Evolutionary conservation across 768 basidiomycete species (phyloP), one percentile per base, ranked within the genome.

Genomic region (Suillus subaureus): DNA sequence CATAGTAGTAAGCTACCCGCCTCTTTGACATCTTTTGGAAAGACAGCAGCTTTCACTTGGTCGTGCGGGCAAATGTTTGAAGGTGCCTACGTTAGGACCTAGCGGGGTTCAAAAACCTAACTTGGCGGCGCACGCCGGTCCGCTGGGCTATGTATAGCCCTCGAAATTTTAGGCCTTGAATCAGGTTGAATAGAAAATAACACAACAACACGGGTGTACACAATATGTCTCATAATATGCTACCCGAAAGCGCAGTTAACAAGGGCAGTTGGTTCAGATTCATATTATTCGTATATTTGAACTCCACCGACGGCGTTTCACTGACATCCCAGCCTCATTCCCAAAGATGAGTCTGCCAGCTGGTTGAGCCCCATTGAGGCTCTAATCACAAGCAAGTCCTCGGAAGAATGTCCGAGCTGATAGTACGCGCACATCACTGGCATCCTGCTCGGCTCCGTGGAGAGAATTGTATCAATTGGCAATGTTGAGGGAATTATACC

Each of bases 1-100:
- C 92, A 68, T 92, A 93, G 75, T 88, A 94, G 72, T 94, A 94
- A 15, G 91, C 82, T 11, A 94, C 92, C 67, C 91, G 86, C 70
- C 86, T 82, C 70, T 87, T 88, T 12, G 89, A 88, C 91, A 91
- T 91, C 43, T 33, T 2, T 64, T 63, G 23, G 23, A 16, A 39
- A 26, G 13, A 39, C 11, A 28, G 5, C 37, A 23, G 35, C 35
- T 23, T 37, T 57, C 21, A 23, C 55, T 23, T 26, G 18, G 26
- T 42, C 40, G 26, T 42, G 26, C 16, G 23, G 26, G 37, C 57
- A 60, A 26, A 16, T 58, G 9, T 37, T 52, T 9, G 35, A 7
- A 18, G 35, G 15, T 39, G 56, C 5, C 52, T 54, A 0, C 54
- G n/a, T 55, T n/a, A 13, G 11, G 31, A 55, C 21, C 2, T n/a